phyloP scores from a whole-genome alignment of 1,284 basidiomycete species.

The Retiboletus flavoniger region DNA sequence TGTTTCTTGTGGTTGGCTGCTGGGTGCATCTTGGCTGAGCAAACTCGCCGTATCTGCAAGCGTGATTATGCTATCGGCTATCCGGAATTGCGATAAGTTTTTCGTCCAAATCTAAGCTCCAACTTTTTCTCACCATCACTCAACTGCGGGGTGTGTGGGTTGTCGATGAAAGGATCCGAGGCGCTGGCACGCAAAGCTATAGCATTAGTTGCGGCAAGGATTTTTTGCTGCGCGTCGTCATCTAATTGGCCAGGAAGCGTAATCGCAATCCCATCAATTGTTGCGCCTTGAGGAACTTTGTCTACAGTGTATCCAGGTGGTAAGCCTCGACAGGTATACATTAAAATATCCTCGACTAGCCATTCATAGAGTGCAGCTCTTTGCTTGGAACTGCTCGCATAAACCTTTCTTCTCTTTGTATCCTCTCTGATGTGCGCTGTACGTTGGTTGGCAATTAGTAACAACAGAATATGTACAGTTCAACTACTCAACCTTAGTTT shows the following conservation, averaged over 20 bases:
- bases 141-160: background rate
- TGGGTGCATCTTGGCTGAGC: background rate
- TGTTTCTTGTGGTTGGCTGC: background rate
- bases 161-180: background rate
- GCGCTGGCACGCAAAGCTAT: background rate
- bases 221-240: background rate
- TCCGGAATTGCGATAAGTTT: background rate
- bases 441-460: background rate
- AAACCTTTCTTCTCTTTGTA: background rate
- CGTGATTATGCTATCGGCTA: background rate
- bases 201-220: background rate
- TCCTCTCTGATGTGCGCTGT: background rate
- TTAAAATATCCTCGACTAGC: background rate
- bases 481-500: background rate
- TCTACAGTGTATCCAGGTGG: background rate
- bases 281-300: background rate
- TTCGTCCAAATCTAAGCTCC: background rate
- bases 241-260: background rate
- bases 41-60: conserved; percentile 2
- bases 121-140: conserved; percentile 1
- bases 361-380: background rate
- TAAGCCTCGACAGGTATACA: background rate
- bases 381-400: background rate
- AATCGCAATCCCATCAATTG: background rate
- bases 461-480: background rate